Percentiles rank a stretch among this genome's conserved stretches.
These are phyloP conservation scores for Hibiscus syriacus DNA, from an alignment of 345 rosid species.

Conservation along the genomic window DNA sequence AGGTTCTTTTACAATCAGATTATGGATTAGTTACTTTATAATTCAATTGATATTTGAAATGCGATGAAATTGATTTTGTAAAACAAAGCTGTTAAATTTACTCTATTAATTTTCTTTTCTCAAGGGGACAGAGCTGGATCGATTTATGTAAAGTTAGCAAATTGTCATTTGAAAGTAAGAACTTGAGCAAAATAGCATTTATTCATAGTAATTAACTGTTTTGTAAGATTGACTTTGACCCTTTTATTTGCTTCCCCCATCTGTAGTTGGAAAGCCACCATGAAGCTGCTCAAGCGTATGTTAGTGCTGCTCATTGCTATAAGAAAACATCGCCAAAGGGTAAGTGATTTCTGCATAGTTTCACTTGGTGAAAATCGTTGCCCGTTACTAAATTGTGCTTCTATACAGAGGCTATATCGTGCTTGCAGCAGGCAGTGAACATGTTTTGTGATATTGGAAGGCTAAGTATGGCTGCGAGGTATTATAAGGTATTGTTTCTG, in stretches of 20 bases:
- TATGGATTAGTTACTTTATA: background rate
- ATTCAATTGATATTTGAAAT: background rate
- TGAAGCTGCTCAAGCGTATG: constrained; percentile 66
- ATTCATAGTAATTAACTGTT: background rate
- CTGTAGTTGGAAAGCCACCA: constrained; percentile 60
- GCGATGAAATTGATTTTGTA: background rate
- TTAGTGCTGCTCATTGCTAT: constrained; percentile 65
- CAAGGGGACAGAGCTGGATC: constrained; percentile 75
- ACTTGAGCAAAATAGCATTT: background rate
- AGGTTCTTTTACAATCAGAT: background rate
- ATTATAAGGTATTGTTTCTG: constrained; percentile 53
- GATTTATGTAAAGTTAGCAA: constrained; percentile 45
- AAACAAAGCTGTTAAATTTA: background rate
- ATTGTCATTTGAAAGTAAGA: constrained; percentile 52
- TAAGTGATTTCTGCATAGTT: constrained; percentile 11
- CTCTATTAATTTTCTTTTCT: constrained; percentile 2
- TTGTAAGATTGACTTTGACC: background rate
- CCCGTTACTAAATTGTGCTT: background rate
- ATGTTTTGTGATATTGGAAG: constrained; percentile 87
- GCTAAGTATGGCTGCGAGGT: constrained; percentile 98
- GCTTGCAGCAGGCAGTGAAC: constrained; percentile 76
- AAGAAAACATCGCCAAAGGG: constrained; percentile 52
- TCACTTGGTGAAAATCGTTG: background rate
- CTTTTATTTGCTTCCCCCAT: background rate
- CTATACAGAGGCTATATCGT: constrained; percentile 82